These are phyloP conservation scores for Anthracocystis setariae DNA, from an alignment of 1,284 basidiomycete genomes.

Conservation along the genomic window DNA sequence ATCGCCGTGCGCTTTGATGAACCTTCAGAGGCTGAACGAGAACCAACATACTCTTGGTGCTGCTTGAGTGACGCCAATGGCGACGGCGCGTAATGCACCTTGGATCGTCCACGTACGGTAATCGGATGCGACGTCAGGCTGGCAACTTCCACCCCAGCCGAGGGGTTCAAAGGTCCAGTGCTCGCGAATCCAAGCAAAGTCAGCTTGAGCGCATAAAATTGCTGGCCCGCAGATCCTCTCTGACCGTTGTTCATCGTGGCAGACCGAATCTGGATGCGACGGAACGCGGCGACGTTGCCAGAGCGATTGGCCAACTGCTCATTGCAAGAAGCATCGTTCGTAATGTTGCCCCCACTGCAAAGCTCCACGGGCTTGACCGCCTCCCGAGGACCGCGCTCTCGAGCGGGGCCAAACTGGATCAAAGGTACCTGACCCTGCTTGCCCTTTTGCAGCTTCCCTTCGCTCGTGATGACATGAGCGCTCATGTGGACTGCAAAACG, in stretches of 20 bases:
- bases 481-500: slow-evolving; percentile 36
- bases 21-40: background rate
- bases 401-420: slow-evolving; percentile 46
- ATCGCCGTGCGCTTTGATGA: no score
- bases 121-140: slow-evolving; percentile 32
- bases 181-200: slow-evolving; percentile 32
- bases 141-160: slow-evolving; percentile 26
- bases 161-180: background rate
- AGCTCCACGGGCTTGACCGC: slow-evolving; percentile 26
- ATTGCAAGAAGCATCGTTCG: slow-evolving; percentile 20
- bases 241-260: slow-evolving; percentile 53
- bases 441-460: slow-evolving; percentile 21
- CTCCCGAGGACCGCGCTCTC: slow-evolving; percentile 42
- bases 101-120: slow-evolving; percentile 43
- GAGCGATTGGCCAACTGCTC: slow-evolving; percentile 19
- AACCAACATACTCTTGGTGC: background rate
- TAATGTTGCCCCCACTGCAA: slow-evolving; percentile 21
- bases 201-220: slow-evolving; percentile 48
- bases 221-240: slow-evolving; percentile 34
- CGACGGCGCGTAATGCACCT: slow-evolving; percentile 35
- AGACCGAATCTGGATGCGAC: slow-evolving; percentile 46
- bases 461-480: slow-evolving; percentile 27
- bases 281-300: slow-evolving; percentile 33
- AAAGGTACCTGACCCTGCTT: slow-evolving; percentile 33
- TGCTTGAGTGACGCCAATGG: background rate